Evolutionary conservation across 2,329 filamentous ascomycete species (phyloP).

Genomic region (Delphinella strobiligena): DNA sequence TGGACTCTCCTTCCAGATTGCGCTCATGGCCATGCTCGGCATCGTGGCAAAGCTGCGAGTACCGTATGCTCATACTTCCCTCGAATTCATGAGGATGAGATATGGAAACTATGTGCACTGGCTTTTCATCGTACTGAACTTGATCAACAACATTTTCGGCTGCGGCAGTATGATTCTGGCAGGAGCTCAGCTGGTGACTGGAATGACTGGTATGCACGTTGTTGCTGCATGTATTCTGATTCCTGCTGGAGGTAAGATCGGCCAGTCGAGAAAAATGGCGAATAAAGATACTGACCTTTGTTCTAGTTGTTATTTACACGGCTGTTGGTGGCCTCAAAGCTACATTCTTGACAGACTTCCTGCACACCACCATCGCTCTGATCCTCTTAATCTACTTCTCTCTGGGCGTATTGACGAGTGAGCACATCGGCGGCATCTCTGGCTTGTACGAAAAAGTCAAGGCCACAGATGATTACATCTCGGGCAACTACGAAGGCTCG

Average conservation of each 20-base stretch:
- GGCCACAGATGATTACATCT: conserved; percentile 30
- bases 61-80: conserved; percentile 38
- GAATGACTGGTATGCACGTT: conserved; percentile 36
- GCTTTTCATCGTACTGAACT: conserved; percentile 17
- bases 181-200: conserved; percentile 16
- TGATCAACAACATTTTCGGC: conserved; percentile 28
- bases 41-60: conserved; percentile 38
- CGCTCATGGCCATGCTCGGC: conserved; percentile 37
- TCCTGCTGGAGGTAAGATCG: conserved; percentile 35
- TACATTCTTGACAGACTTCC: conserved; percentile 37
- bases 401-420: conserved; percentile 30
- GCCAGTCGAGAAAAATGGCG: too few relatives aligned
- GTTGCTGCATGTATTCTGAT: conserved; percentile 35
- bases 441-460: conserved; percentile 37
- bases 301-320: conserved; percentile 34
- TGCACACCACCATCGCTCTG: conserved; percentile 36
- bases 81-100: conserved; percentile 36
- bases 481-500: conserved; percentile 36
- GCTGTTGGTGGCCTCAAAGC: conserved; percentile 38
- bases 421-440: conserved; percentile 29
- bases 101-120: conserved; percentile 16
- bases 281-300: background rate
- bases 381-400: conserved; percentile 38
- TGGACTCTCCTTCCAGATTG: conserved; percentile 36
- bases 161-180: conserved; percentile 19